Base-by-base conservation (phyloP, 495 filamentous ascomycete species). In the Venustampulla echinocandica region DNA sequence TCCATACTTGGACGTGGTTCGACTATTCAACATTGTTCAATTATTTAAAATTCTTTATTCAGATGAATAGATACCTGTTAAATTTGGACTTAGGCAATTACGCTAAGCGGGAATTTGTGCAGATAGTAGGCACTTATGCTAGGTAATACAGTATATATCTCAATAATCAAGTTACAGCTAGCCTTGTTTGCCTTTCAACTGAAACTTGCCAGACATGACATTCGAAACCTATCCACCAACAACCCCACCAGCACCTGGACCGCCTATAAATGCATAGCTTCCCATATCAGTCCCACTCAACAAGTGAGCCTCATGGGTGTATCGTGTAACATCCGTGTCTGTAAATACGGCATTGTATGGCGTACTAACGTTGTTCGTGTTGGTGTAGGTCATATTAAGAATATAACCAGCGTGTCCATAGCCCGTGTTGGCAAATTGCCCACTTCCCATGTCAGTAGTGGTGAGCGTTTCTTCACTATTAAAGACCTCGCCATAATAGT, bases 361-460 rank as follows among this genome's bases (percentile, higher is more conserved):
- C 2, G 22, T 13, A 27, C 37, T 24, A 43, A 2, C 24, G 19
- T 24, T 45, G 2, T 32, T 21, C 1, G 37, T 17, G 28, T 53
- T 27, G 10, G 19, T 18, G 32, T 52, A 54, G 10, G 10, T 1
- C 48, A 62, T 62, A n/a, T 58, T 56, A 44, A 42, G 44, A 36
- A 62, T 58, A 42, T 60, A 62, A 0, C 44, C 60, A 1, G 55
- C 42, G 28, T 55, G 40, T 24, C 52, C 49, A 23, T 14, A 53
- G 14, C 57, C 57, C 3, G 15, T 42, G 14, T 25, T 10, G 1
- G 49, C 54, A 33, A 52, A 60, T 37, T 55, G 33, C 11, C 57
- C 60, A 44, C 60, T 62, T 30, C 60, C 60, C 57, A 62, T 62
- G 30, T 60, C 60, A 25, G 57, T 60, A 6, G 51, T 60, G 19